Evolutionary conservation across 2,329 filamentous ascomycete genomes (phyloP).

Genomic region (Leptosphaerulina australis): DNA sequence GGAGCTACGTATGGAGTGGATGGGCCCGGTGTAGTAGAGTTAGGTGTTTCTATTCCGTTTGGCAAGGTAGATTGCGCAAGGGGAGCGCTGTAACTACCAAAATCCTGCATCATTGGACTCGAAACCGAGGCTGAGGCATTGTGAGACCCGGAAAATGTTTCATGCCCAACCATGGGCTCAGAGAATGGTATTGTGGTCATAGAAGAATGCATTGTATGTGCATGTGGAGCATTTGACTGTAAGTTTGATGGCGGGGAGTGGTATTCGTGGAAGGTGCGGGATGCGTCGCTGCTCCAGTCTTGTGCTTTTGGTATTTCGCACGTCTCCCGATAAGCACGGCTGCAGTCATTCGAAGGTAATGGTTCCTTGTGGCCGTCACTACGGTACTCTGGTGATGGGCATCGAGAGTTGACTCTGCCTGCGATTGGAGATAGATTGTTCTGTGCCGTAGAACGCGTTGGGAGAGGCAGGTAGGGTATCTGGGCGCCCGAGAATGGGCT

Average conservation of each 20-base stretch:
- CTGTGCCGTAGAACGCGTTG: neutral
- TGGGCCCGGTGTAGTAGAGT: neutral
- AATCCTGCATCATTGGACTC: neutral
- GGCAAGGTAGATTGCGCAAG: neutral
- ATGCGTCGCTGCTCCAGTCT: neutral
- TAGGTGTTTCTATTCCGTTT: neutral
- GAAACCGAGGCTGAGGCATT: neutral
- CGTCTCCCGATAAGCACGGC: neutral
- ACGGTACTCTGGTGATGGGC: slow-evolving; percentile 1
- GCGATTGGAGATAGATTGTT: neutral
- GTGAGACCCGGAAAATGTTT: too few species aligned
- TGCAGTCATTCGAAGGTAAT: neutral
- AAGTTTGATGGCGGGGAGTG: neutral
- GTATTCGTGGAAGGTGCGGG: neutral
- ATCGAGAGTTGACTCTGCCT: neutral
- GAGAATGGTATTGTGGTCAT: neutral
- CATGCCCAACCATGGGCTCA: neutral
- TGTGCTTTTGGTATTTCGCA: neutral
- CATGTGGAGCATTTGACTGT: neutral
- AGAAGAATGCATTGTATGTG: neutral
- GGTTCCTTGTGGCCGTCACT: slow-evolving; percentile 5
- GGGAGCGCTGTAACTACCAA: neutral
- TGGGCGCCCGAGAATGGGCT: neutral
- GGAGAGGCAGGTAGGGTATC: neutral
- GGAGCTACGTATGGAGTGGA: neutral